These are phyloP conservation scores for Pseudocercospora cruenta DNA, from an alignment of 2,329 filamentous ascomycete species.

Conservation along the genomic window DNA sequence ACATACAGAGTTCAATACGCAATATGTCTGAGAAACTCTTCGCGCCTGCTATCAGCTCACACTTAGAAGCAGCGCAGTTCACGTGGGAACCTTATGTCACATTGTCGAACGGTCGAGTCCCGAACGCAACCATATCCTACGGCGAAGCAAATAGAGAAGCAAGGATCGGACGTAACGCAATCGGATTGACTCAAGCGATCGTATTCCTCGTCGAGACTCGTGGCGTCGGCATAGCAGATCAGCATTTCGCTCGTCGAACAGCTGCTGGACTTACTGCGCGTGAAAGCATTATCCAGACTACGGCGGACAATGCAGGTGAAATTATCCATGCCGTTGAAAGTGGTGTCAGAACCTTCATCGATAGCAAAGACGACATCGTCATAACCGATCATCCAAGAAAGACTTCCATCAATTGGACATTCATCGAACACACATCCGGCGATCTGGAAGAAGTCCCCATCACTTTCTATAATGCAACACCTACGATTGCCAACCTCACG, in stretches of 20 bases:
- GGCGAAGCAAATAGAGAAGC: slow-evolving; percentile 42
- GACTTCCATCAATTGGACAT: slow-evolving; percentile 38
- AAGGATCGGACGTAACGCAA: slow-evolving; percentile 43
- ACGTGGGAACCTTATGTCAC: slow-evolving; percentile 43
- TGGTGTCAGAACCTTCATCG: slow-evolving; percentile 34
- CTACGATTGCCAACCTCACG: slow-evolving; percentile 41
- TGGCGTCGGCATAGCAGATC: slow-evolving; percentile 42
- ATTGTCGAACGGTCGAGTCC: slow-evolving; percentile 27
- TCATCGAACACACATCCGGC: slow-evolving; percentile 40
- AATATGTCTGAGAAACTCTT: slow-evolving; percentile 41
- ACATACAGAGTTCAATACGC: slow-evolving; percentile 41
- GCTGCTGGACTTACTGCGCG: slow-evolving; percentile 41
- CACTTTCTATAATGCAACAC: slow-evolving; percentile 42
- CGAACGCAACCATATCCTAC: slow-evolving; percentile 32
- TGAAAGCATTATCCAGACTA: slow-evolving; percentile 41
- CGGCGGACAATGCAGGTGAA: slow-evolving; percentile 34
- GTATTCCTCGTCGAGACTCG: slow-evolving; percentile 43
- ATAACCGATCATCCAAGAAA: slow-evolving; percentile 39
- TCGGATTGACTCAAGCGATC: slow-evolving; percentile 42
- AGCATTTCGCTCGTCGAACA: slow-evolving; percentile 41
- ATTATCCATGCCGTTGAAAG: slow-evolving; percentile 38
- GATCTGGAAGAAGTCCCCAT: slow-evolving; percentile 40
- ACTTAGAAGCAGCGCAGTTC: slow-evolving; percentile 35
- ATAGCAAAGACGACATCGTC: slow-evolving; percentile 36
- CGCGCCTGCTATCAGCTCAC: slow-evolving; percentile 38